Percentiles rank a stretch among this genome's conserved stretches.
These are phyloP conservation scores for Russula olivacea DNA, from an alignment of 768 basidiomycete species.

Conservation along the genomic window DNA sequence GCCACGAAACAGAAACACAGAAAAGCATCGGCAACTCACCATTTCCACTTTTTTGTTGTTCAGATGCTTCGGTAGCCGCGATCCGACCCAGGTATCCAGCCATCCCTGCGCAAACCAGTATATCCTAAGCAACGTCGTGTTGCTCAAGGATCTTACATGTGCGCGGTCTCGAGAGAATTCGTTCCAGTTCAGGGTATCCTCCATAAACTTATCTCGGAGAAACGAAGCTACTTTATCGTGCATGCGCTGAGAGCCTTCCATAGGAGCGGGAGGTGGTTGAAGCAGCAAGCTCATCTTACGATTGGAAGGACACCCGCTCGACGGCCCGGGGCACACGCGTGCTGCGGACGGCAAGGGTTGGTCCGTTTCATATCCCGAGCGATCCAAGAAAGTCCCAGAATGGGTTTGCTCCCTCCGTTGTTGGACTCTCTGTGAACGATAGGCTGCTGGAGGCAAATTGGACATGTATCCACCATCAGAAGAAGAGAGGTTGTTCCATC, in stretches of 20 bases:
- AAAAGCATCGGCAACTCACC: background rate
- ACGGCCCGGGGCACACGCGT: no score
- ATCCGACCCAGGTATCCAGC: conserved; percentile 14
- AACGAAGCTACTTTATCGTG: conserved; percentile 12
- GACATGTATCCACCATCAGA: conserved; percentile 13
- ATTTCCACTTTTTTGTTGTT: conserved; percentile 9
- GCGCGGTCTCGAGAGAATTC: conserved; percentile 10
- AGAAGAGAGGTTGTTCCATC: background rate
- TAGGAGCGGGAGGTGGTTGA: conserved; percentile 1
- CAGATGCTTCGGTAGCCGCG: conserved; percentile 9
- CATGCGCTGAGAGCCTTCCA: conserved; percentile 1
- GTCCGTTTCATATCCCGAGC: conserved; percentile 16
- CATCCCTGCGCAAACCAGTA: conserved; percentile 19
- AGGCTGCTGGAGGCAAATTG: background rate
- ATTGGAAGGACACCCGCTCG: no score
- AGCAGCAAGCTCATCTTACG: background rate
- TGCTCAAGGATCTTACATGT: conserved; percentile 8
- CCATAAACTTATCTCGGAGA: no score
- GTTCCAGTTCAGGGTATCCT: conserved; percentile 8
- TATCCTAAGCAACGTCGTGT: conserved; percentile 8
- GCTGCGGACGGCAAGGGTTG: background rate
- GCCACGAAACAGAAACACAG: no score
- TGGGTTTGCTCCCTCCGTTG: background rate
- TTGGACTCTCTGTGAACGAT: background rate
- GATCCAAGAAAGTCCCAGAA: background rate